phyloP scores from a whole-genome alignment of 257 asterid species.

The Euphrasia confusa region DNA sequence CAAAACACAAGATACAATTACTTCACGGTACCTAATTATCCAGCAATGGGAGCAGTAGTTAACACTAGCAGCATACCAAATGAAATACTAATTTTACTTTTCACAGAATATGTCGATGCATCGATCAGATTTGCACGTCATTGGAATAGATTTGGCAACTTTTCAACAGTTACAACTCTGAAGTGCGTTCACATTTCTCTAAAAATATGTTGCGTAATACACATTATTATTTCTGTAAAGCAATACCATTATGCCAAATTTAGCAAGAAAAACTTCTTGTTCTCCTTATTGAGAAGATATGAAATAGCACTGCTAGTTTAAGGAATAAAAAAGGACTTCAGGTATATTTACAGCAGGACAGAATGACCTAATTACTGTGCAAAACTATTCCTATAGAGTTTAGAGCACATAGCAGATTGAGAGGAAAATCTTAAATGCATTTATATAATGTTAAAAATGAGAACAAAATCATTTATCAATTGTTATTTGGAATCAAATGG shows the following conservation, averaged over 20 bases:
- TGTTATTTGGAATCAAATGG: no score
- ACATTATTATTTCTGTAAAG: not conserved
- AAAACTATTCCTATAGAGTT: no score
- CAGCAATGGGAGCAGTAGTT: constrained; percentile 5
- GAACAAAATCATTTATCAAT: no score
- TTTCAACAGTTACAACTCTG: not conserved
- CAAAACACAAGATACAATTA: constrained; percentile 2
- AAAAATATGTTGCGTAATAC: not conserved
- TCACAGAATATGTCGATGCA: not conserved
- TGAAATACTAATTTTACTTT: not conserved
- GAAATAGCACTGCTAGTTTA: no score
- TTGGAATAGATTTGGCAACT: constrained; percentile 11
- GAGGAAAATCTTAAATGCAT: no score
- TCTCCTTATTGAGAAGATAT: no score
- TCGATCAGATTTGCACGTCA: not conserved
- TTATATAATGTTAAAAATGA: no score
- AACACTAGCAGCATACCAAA: constrained; percentile 15
- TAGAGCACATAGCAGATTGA: no score
- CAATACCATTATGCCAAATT: not conserved
- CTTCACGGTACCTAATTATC: not conserved
- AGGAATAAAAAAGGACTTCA: no score
- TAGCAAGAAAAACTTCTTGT: no score
- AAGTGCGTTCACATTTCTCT: not conserved
- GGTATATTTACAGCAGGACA: no score
- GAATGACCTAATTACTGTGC: no score